Percentiles rank a stretch among this genome's conserved stretches.
These are phyloP conservation scores for Fusarium pseudograminearum DNA, from an alignment of 2,329 filamentous ascomycete genomes.

Conservation along the genomic window DNA sequence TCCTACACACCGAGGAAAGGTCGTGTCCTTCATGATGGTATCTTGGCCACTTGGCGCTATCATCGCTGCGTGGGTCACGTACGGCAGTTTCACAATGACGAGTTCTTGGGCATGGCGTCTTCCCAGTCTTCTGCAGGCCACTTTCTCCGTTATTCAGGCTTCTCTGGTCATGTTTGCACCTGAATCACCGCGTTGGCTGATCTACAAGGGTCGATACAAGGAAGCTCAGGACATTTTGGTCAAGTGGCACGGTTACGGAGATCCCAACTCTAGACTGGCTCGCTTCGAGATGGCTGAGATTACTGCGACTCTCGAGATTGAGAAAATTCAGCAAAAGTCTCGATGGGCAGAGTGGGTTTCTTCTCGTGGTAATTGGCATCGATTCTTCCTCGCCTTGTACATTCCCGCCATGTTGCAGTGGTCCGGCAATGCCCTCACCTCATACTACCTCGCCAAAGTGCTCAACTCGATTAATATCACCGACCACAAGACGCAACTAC, in stretches of 20 bases:
- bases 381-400: constrained; percentile 48
- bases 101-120: constrained; percentile 63
- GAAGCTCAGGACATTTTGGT: constrained; percentile 38
- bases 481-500: constrained; percentile 47
- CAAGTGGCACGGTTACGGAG: constrained; percentile 42
- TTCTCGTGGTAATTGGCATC: constrained; percentile 48
- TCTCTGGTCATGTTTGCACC: constrained; percentile 33
- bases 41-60: constrained; percentile 39
- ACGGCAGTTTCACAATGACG: constrained; percentile 56
- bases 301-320: constrained; percentile 39
- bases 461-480: constrained; percentile 56
- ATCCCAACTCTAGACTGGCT: constrained; percentile 23
- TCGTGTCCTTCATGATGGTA: constrained; percentile 48
- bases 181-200: constrained; percentile 42
- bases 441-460: constrained; percentile 57
- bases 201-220: constrained; percentile 45
- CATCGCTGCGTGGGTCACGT: constrained; percentile 51
- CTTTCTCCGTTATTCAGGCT: constrained; percentile 45
- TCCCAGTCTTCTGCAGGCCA: constrained; percentile 60
- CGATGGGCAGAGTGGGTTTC: constrained; percentile 41
- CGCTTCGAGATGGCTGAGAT: constrained; percentile 44
- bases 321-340: constrained; percentile 43
- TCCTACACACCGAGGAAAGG: constrained; percentile 51
- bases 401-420: constrained; percentile 50
- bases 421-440: constrained; percentile 49